A percentile compares a stretch with the other conserved stretches of the same genome.
These are phyloP conservation scores for Tanozyma kutaoensis DNA, from an alignment of 805 yeast species.

Conservation along the genomic window DNA sequence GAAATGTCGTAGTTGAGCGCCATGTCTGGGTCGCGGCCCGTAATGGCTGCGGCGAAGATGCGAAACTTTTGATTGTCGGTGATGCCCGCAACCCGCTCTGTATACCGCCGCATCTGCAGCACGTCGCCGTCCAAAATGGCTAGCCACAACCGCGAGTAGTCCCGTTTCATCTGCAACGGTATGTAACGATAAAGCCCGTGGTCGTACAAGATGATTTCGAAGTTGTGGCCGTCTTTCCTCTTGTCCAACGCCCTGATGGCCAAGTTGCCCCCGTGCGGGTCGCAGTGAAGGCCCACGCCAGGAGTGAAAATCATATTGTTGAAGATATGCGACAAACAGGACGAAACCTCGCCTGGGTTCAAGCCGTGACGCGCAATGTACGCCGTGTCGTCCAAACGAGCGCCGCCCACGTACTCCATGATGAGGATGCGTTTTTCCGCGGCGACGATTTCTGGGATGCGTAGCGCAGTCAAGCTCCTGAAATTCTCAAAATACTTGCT, in stretches of 20 bases:
- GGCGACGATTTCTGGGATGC: conserved; percentile 60
- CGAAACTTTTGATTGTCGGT: conserved; percentile 61
- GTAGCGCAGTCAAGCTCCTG: conserved; percentile 53
- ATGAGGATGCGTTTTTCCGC: conserved; percentile 63
- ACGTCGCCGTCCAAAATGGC: conserved; percentile 66
- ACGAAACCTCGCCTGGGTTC: conserved; percentile 64
- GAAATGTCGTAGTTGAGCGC: conserved; percentile 53
- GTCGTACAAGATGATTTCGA: conserved; percentile 85
- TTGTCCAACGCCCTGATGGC: conserved; percentile 46
- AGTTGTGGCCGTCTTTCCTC: conserved; percentile 42
- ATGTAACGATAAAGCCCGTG: conserved; percentile 90
- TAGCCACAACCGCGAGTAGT: conserved; percentile 88
- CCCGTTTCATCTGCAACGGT: conserved; percentile 60
- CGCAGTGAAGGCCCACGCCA: conserved; percentile 87
- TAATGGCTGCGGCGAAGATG: conserved; percentile 82
- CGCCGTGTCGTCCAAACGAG: conserved; percentile 64
- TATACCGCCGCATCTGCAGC: conserved; percentile 56
- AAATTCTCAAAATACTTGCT: conserved; percentile 47
- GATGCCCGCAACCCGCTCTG: conserved; percentile 68
- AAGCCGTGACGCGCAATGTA: conserved; percentile 53
- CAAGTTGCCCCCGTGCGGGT: conserved; percentile 95
- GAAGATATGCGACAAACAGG: conserved; percentile 81
- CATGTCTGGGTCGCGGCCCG: conserved; percentile 80
- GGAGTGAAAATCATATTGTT: conserved; percentile 94
- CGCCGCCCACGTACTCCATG: conserved; percentile 81